Evolutionary conservation across 176 grass and related monocot genomes (phyloP), one percentile per base, ranked within the genome.

Genomic region (Rhynchospora tenuis): DNA sequence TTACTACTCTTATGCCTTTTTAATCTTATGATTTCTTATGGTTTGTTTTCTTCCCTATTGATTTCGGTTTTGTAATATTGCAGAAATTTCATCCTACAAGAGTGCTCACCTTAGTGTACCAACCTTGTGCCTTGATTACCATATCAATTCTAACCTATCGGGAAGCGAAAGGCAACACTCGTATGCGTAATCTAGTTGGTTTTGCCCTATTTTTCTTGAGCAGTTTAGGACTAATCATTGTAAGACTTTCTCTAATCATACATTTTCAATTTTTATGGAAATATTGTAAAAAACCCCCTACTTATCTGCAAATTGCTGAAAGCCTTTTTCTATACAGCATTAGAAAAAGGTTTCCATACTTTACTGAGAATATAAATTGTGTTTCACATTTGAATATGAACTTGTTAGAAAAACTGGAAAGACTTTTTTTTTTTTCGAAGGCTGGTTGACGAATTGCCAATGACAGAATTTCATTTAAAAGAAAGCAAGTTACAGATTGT

Each of bases 161-260:
- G 27, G 86, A 90, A 89, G 91, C 86, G 81, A 91, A 91, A 63
- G 61, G 87, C 73, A 88, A 91, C 67, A 88, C 88, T 3, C 84
- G 91, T 80, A 7, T 48, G 33, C 83, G 86, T 16, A 88, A 90
- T 60, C 23, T 90, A 44, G 29, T 63, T 75, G 83, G 83, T 83
- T 90, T 75, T 64, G 57, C 62, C 14, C 85, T 89, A 4, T 92
- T 92, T 84, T 87, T 92, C 64, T 64, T 85, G 54, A 83, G 78
- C 64, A 85, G 75, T 59, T 13, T 87, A 52, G 59, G 48, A 76
- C 45, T 88, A 72, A 86, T 86, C 62, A 43, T 86, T 80, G 82
- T 83, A 87, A 85, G 89, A 0, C 47, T 51, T 75, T 54, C 12
- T 75, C 23, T 27, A 8, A 74, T 74, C 71, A 52, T 74, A 52